Evolutionary conservation across 2,329 filamentous ascomycete species (phyloP), one percentile per base, ranked within the genome.

Genomic region (Talaromyces sp.): DNA sequence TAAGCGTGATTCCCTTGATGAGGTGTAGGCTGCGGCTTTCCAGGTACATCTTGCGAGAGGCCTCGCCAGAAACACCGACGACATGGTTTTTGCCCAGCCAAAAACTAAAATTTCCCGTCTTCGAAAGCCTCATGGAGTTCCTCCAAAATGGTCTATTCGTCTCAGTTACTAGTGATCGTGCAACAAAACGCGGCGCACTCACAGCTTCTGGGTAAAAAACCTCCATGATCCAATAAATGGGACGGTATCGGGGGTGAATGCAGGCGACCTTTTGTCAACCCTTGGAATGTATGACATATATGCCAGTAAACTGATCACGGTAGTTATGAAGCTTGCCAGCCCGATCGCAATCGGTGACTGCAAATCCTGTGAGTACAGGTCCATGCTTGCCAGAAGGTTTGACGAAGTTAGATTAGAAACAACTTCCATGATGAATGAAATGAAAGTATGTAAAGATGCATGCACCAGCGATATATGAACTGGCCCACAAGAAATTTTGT

Each of bases 71-170:
- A 7, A 59, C 50, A 14, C 57, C 57, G 12, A 59, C 52, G 14
- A 59, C 35, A 26, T 59, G 57, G 26, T 59, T 54, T 27, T 50
- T 59, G 3, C 57, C 57, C 3, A 59, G 50, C 57, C 57, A 59
- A n/a, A 59, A 59, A 51, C 57, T 59, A 10, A 59, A 59, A 29
- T 59, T 54, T 14, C 57, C 51, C 3, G 57, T 55, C 26, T 54
- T 59, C 3, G 57, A 59, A 8, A 29, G 8, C 35, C 3, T n/a
- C 50, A 54, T 32, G n/a, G 57, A 29, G 21, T 35, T 53, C 19
- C 41, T 46, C 57, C 51, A 50, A 24, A 59, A 59, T 17, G 17
- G 27, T 11, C 57, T 59, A 21, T 41, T 9, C 8, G 26, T 54
- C n/a, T 21, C 32, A 41, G n/a, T 32, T 55, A 32, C 6, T 29